These are phyloP conservation scores for Poa pratensis DNA, from an alignment of 176 grass and related monocot genomes.

Conservation along the genomic window DNA sequence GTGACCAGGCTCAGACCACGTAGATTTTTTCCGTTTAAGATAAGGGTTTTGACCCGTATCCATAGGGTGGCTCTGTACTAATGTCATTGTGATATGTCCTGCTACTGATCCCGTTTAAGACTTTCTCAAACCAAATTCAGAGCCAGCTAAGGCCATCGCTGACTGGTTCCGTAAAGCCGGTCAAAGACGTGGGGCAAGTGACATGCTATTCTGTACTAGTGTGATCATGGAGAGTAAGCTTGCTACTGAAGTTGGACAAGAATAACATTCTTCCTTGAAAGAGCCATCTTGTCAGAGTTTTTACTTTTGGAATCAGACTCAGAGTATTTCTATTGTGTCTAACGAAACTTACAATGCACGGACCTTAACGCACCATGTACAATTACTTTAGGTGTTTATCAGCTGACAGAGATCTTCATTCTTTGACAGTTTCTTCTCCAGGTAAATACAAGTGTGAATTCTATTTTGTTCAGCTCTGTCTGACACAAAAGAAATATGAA, in stretches of 20 bases:
- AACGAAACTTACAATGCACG: not conserved
- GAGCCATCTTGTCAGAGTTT: no score
- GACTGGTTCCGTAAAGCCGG: no score
- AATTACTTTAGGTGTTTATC: slow-evolving; percentile 12
- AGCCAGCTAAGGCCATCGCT: no score
- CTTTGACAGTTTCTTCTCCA: not conserved
- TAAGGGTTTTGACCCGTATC: no score
- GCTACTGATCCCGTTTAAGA: no score
- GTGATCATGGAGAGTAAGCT: not conserved
- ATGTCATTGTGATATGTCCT: no score
- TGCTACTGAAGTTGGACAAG: not conserved
- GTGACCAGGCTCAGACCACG: no score
- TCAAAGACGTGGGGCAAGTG: no score
- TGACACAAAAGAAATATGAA: not conserved
- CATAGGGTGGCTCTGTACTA: no score
- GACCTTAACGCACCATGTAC: slow-evolving; percentile 25
- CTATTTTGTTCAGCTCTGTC: not conserved
- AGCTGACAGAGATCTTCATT: not conserved
- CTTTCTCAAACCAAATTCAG: no score
- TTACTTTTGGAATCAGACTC: not conserved
- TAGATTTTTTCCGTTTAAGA: no score
- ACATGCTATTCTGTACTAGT: no score
- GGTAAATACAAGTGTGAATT: slow-evolving; percentile 8
- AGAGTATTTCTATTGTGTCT: not conserved
- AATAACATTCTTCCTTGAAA: not conserved